phyloP scores from a whole-genome alignment of 441 rosid genomes.

The Adansonia madagascariensis region DNA sequence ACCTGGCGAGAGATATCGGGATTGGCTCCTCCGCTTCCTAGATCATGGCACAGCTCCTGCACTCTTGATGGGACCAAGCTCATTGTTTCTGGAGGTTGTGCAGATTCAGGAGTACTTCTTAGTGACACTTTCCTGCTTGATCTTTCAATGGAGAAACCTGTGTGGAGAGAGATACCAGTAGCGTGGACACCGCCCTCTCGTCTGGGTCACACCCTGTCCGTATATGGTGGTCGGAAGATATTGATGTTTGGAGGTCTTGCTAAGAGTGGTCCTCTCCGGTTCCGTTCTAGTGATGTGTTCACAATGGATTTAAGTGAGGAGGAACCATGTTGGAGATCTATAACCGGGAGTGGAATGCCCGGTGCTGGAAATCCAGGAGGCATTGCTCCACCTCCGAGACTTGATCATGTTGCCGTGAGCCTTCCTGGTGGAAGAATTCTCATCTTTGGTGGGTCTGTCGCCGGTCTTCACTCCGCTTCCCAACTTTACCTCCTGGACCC shows the following conservation, averaged over 20 bases:
- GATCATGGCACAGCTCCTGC: slow-evolving; percentile 99
- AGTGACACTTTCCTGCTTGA: slow-evolving; percentile 90
- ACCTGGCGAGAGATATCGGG: slow-evolving; percentile 92
- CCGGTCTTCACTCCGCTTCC: slow-evolving; percentile 15
- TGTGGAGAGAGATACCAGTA: slow-evolving; percentile 61
- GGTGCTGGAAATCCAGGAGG: slow-evolving; percentile 15
- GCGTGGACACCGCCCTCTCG: slow-evolving; percentile 9
- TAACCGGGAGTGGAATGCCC: slow-evolving; percentile 14
- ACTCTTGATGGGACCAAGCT: slow-evolving; percentile 93
- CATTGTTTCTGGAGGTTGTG: slow-evolving; percentile 96
- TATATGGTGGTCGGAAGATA: slow-evolving; percentile 14
- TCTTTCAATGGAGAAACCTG: slow-evolving; percentile 85
- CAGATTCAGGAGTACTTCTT: slow-evolving; percentile 88
- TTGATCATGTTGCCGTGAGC: neutral
- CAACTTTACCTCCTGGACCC: slow-evolving; percentile 17
- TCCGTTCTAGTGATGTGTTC: slow-evolving; percentile 13
- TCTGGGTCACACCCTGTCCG: slow-evolving; percentile 11
- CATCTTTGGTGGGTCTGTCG: slow-evolving; percentile 13
- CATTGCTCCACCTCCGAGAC: slow-evolving; percentile 6
- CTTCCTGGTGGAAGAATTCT: slow-evolving; percentile 17
- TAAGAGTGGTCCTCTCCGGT: slow-evolving; percentile 15
- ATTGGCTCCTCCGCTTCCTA: slow-evolving; percentile 88
- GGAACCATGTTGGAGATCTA: slow-evolving; percentile 12
- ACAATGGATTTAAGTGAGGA: slow-evolving; percentile 10
- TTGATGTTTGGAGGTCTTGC: slow-evolving; percentile 14